Evolutionary conservation across 2,329 filamentous ascomycete species (phyloP), one percentile per base, ranked within the genome.

Genomic region (Ascomycota sp.): DNA sequence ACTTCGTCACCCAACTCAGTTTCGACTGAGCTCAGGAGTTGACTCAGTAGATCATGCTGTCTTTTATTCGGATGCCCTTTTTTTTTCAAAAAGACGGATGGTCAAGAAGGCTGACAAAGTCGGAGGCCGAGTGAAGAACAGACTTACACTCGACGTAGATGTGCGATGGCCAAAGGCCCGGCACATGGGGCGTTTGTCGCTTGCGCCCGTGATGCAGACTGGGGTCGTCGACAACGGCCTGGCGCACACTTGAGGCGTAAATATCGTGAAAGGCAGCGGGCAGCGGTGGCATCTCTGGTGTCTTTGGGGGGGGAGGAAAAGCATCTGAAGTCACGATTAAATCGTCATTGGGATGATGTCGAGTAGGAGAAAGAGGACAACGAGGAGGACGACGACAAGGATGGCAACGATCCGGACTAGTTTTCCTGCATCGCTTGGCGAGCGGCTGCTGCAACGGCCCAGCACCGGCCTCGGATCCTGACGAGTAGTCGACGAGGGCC

Each of bases 91-190:
- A 17, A 17, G 3, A 17, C 4, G 15, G 4, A 17, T 17, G 15
- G 15, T 17, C 15, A 17, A 17, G 4, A 17, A 17, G 15, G 15
- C 4, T 17, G 15, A 17, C 15, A 17, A 4, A 17, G 15, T 17
- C 15, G 15, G 15, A 4, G 15, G 15, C 15, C 3, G 15, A 17
- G 15, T 17, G 4, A 17, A 17, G 15, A 17, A 17, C 15, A 17
- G 15, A 58, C 72, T 54, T 62, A 91, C 89, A 98, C 57, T 95
- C 86, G 33, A 93, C 61, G 50, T 92, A 95, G 27, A 95, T 48
- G 52, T 95, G 86, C 22, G 75, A 82, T 2, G 86, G 82, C 89
- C 89, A 98, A 50, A 83, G 81, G 35, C 89, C 89, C 34, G 73
- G 69, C 19, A 86, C 61, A 52, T 98, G 89, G 17, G 86, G 85